These are phyloP conservation scores for Balansia obtecta DNA, from an alignment of 2,329 filamentous ascomycete genomes.

Conservation along the genomic window DNA sequence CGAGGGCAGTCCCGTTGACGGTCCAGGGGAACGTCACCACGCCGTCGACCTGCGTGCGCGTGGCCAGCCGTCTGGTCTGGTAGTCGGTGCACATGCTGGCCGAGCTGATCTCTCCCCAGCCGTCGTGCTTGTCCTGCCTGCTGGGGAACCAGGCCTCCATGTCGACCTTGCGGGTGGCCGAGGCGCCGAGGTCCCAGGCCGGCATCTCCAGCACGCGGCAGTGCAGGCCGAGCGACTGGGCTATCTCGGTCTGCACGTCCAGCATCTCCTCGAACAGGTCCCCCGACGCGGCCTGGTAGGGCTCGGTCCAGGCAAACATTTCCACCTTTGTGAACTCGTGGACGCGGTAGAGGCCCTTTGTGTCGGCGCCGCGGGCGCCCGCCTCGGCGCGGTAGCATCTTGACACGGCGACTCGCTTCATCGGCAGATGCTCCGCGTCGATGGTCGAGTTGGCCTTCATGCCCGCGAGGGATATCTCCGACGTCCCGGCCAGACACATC, in stretches of 20 bases:
- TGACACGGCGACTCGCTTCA: constrained; percentile 72
- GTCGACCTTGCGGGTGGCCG: constrained; percentile 75
- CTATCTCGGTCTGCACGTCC: constrained; percentile 72
- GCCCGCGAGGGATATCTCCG: constrained; percentile 86
- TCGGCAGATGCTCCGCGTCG: constrained; percentile 52
- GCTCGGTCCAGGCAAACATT: constrained; percentile 82
- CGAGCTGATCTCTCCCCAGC: constrained; percentile 90
- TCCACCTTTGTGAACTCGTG: constrained; percentile 99
- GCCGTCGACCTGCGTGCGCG: constrained; percentile 46
- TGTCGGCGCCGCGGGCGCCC: constrained; percentile 76
- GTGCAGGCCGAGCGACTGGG: constrained; percentile 63
- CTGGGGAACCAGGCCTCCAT: constrained; percentile 93
- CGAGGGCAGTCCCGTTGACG: constrained; percentile 85
- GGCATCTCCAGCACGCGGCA: constrained; percentile 94
- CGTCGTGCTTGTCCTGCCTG: constrained; percentile 41
- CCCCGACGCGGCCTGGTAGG: constrained; percentile 35
- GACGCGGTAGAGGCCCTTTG: constrained; percentile 89
- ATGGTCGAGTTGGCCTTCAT: constrained; percentile 71
- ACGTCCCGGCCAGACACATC: constrained; percentile 72
- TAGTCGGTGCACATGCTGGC: constrained; percentile 92
- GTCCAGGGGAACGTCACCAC: constrained; percentile 72
- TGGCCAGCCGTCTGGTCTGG: constrained; percentile 72
- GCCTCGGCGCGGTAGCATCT: constrained; percentile 95
- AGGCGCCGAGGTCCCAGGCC: constrained; percentile 74
- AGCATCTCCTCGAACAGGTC: constrained; percentile 75